These are phyloP conservation scores for Venustampulla echinocandica DNA, from an alignment of 495 filamentous ascomycete species.

Conservation along the genomic window DNA sequence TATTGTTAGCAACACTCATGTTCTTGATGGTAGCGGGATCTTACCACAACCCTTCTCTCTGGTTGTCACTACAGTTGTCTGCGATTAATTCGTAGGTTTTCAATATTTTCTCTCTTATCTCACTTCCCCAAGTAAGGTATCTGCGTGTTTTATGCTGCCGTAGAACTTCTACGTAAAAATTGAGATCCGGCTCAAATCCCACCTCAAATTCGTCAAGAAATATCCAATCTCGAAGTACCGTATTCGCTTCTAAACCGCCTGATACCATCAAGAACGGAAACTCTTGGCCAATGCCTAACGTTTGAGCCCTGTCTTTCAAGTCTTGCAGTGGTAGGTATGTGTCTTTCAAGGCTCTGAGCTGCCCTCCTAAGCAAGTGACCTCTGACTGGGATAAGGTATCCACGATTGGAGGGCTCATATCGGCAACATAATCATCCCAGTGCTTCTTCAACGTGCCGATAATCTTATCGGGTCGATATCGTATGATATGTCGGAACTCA, in stretches of 20 bases:
- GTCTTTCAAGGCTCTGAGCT: background rate
- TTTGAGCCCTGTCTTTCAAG: slow-evolving; percentile 4
- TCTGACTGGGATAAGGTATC: background rate
- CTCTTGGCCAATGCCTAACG: slow-evolving; percentile 2
- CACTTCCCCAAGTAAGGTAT: background rate
- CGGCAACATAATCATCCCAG: slow-evolving; percentile 1
- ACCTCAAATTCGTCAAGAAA: slow-evolving; percentile 11
- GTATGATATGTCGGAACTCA: slow-evolving; percentile 12
- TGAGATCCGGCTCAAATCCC: slow-evolving; percentile 5
- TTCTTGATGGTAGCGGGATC: background rate
- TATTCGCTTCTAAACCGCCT: background rate
- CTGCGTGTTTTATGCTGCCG: background rate
- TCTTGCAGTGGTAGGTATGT: slow-evolving; percentile 2
- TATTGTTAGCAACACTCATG: background rate
- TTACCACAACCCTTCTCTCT: background rate
- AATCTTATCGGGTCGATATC: slow-evolving; percentile 6
- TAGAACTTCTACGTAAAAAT: slow-evolving; percentile 7
- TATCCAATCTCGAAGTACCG: slow-evolving; percentile 3
- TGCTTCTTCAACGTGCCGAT: slow-evolving; percentile 5
- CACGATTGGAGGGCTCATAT: slow-evolving; percentile 1
- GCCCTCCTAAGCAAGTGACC: background rate
- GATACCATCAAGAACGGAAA: slow-evolving; percentile 7
- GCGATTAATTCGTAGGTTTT: slow-evolving; percentile 9
- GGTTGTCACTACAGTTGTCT: slow-evolving; percentile 5
- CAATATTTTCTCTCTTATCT: background rate